phyloP scores from a whole-genome alignment of 345 rosid genomes.

The thale cress (Arabidopsis thaliana) region DNA sequence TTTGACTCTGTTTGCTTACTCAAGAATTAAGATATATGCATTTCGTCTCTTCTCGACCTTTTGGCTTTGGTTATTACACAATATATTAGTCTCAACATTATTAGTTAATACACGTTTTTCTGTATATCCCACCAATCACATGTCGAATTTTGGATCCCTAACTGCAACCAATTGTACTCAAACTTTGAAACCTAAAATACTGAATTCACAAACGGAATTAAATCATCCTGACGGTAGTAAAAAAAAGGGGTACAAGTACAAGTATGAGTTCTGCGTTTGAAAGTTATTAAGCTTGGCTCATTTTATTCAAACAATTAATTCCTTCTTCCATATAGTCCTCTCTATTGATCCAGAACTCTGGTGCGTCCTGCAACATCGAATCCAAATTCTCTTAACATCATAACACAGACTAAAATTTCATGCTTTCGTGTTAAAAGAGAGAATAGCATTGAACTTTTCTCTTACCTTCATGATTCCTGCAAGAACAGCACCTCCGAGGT shows the following conservation, averaged over 20 bases:
- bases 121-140: no score
- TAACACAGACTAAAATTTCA: background rate
- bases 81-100: no score
- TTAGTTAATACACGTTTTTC: no score
- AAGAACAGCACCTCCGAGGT: constrained; percentile 97
- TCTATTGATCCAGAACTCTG: constrained; percentile 96
- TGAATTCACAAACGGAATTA: background rate
- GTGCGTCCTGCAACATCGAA: constrained; percentile 73
- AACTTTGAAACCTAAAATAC: background rate
- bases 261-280: background rate
- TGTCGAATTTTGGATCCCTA: background rate
- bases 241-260: no score
- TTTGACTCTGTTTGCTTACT: no score
- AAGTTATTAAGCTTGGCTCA: constrained; percentile 54
- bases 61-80: no score
- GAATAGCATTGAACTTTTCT: constrained; percentile 9
- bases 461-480: constrained; percentile 98
- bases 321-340: constrained; percentile 96
- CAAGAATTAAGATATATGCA: no score
- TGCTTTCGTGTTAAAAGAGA: background rate
- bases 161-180: background rate
- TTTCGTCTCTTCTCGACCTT: no score
- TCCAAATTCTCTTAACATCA: background rate
- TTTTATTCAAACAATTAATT: constrained; percentile 72
- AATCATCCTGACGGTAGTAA: background rate